A percentile compares a stretch with the other conserved stretches of the same genome.
phyloP scores from a whole-genome alignment of 495 filamentous ascomycete genomes.

The Poronia punctata region DNA sequence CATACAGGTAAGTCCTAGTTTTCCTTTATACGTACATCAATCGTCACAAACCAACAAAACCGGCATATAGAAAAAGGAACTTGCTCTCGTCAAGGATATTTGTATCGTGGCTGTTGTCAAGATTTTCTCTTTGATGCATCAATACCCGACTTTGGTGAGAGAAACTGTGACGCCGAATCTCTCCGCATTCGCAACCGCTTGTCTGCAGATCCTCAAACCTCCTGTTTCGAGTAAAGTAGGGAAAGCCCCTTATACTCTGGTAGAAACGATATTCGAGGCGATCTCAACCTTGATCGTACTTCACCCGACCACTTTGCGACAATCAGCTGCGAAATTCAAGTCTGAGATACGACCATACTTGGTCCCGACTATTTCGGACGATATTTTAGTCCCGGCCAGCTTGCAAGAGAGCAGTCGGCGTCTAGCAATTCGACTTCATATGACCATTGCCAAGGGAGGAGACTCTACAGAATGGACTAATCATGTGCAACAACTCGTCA shows the following conservation, averaged over 20 bases:
- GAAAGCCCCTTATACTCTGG: constrained; percentile 34
- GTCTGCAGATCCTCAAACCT: constrained; percentile 58
- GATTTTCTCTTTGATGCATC: constrained; percentile 74
- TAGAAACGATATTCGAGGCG: constrained; percentile 50
- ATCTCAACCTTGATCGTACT: constrained; percentile 63
- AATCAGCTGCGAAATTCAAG: constrained; percentile 61
- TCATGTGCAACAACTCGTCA: constrained; percentile 50
- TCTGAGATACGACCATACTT: constrained; percentile 48
- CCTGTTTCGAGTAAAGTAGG: constrained; percentile 33
- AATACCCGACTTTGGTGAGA: constrained; percentile 72
- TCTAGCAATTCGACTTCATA: constrained; percentile 61
- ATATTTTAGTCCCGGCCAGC: constrained; percentile 36
- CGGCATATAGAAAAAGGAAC: constrained; percentile 60
- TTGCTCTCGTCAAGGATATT: constrained; percentile 63
- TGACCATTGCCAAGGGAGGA: constrained; percentile 68
- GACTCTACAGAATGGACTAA: constrained; percentile 66
- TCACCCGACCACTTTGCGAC: constrained; percentile 73
- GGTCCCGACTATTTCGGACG: constrained; percentile 48
- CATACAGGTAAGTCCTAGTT: constrained; percentile 50
- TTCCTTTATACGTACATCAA: constrained; percentile 4
- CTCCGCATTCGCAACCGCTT: constrained; percentile 62
- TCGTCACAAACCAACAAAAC: constrained; percentile 5
- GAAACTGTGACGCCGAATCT: constrained; percentile 83
- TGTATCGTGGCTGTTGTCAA: constrained; percentile 67
- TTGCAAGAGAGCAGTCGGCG: constrained; percentile 49